Conservation (phyloP, 2,329 filamentous ascomycete species). For the Paraphaeosphaeria minitans region DNA sequence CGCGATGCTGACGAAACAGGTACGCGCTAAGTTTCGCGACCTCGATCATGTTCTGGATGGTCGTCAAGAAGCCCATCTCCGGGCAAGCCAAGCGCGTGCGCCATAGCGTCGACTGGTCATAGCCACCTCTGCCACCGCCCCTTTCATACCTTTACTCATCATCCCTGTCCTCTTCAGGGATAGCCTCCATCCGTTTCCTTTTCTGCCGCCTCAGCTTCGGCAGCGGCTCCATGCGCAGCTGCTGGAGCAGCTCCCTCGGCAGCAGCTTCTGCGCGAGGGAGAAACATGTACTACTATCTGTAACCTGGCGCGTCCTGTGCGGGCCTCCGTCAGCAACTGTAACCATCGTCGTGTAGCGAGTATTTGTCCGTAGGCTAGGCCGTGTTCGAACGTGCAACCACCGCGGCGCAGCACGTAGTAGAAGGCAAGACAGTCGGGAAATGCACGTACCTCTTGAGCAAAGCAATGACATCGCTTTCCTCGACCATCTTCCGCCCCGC, state of each 20-base stretch:
- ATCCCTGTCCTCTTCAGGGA: slow-evolving; percentile 53
- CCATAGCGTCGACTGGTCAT: slow-evolving; percentile 75
- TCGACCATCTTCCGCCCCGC: slow-evolving; percentile 84
- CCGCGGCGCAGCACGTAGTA: neutral
- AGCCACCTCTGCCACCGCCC: slow-evolving; percentile 26
- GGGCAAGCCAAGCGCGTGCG: slow-evolving; percentile 71
- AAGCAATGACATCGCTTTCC: slow-evolving; percentile 77
- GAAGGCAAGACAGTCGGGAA: slow-evolving; percentile 18
- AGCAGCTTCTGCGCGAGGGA: slow-evolving; percentile 83
- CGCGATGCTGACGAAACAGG: slow-evolving; percentile 58
- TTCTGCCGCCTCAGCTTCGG: slow-evolving; percentile 54
- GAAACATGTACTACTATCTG: slow-evolving; percentile 74
- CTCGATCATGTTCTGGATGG: slow-evolving; percentile 94
- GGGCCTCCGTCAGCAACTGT: slow-evolving; percentile 35
- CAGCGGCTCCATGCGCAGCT: slow-evolving; percentile 68
- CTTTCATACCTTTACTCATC: slow-evolving; percentile 40
- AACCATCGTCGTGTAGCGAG: neutral
- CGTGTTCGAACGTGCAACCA: no score
- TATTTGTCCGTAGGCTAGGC: neutral
- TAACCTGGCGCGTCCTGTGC: slow-evolving; percentile 64
- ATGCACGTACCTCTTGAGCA: slow-evolving; percentile 77
- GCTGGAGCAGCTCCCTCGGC: slow-evolving; percentile 80
- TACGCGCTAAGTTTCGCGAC: slow-evolving; percentile 85
- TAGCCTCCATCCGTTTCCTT: slow-evolving; percentile 49
- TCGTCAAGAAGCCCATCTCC: slow-evolving; percentile 82